Evolutionary conservation across 805 yeast species (phyloP), one percentile per base, ranked within the genome.

Genomic region (Candida orba): DNA sequence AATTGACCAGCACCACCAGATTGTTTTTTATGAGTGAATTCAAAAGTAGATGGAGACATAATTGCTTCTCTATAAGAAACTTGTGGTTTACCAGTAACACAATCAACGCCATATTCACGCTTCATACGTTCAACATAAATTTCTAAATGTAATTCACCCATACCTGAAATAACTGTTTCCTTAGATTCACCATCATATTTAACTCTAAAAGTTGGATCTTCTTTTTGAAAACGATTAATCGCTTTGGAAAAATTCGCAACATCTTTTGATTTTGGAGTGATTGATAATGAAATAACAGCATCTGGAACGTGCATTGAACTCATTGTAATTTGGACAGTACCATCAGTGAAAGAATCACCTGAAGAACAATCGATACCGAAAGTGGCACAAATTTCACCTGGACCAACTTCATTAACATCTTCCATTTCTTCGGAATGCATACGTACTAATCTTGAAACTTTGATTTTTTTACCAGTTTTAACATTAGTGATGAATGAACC

Each of bases 371-470:
- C 99, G 54, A 93, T 86, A 68, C 99, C 99, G 58, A 93, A 93
- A 46, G 98, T 91, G 43, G 99, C 99, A 71, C 99, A 93, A 57
- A 93, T 93, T 71, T 93, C 99, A 64, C 99, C 99, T 27, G 98
- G 91, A 20, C 91, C 93, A 59, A 88, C 83, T 68, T 90, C 97
- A 39, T 81, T 85, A 40, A 88, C 93, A 62, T 93, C 99, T 71
- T 93, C 99, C 98, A 93, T 90, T 63, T 93, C 99, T 50, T 90
- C 87, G 25, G 97, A 88, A 71, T 93, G 98, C 99, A 93, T 93
- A 69, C 98, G 84, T 41, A 89, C 99, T 58, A 93, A 75, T 60
- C 99, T 78, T 13, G 97, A 76, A 42, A 93, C 86, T 71, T 93
- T 93, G 51, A 89, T 86, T 66, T 81, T 86, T 73, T 93, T 93